A percentile compares a stretch with the other conserved stretches of the same genome.
Conservation (phyloP, 208 protist species). For the Acanthamoeba culbertsoni region DNA sequence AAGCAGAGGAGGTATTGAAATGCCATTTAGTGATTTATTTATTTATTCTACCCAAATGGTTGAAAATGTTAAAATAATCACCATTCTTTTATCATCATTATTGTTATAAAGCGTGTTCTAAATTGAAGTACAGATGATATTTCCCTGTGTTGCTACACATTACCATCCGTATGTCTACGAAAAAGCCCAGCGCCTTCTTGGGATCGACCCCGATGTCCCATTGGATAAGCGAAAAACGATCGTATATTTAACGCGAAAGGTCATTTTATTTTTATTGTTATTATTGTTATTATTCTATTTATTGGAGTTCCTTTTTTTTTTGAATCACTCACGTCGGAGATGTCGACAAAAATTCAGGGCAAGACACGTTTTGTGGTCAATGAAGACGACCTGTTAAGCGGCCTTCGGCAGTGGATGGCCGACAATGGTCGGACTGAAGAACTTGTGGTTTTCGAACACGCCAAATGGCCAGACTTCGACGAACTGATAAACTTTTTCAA, state of each 20-base stretch:
- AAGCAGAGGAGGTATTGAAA: conserved; percentile 4
- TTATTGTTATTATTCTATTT: no score
- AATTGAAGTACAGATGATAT: not conserved
- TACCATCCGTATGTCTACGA: conserved; percentile 28
- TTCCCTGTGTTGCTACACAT: conserved; percentile 22
- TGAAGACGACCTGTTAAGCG: not conserved
- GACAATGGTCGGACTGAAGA: not conserved
- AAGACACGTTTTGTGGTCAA: not conserved
- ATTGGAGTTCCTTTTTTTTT: no score
- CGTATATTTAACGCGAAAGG: conserved; percentile 33
- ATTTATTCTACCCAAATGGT: no score
- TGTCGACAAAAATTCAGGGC: no score
- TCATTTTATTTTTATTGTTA: no score
- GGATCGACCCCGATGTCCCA: not conserved
- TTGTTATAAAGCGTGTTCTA: no score
- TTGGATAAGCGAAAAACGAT: conserved; percentile 32
- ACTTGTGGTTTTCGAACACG: not conserved
- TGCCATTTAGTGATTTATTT: no score
- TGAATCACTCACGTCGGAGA: no score
- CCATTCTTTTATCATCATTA: no score
- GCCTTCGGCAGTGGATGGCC: not conserved
- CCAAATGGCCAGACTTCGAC: not conserved
- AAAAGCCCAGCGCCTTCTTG: not conserved
- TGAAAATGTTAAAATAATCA: no score
- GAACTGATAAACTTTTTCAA: not conserved